Evolutionary conservation across 202 grass and related monocot species (phyloP), one percentile per base, ranked within the genome.

Genomic region (Schoenoplectus tabernaemontani): DNA sequence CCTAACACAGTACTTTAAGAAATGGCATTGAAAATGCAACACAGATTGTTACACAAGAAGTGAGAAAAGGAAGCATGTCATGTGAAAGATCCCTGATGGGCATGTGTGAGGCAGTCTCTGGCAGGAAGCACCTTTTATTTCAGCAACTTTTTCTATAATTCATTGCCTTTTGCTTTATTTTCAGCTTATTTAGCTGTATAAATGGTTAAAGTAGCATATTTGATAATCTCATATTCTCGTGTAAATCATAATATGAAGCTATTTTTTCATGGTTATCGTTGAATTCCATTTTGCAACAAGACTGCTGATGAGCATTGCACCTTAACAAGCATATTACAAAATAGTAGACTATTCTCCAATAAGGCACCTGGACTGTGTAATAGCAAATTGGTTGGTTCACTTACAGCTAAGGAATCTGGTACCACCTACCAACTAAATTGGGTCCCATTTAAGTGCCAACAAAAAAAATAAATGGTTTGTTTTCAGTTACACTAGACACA

Each of bases 381-480:
- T 51, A 46, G 64, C 51, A 41, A 80, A 64, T 28, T 47, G 57
- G n/a, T n/a, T n/a, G n/a, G 48, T 51, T 59, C 42, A 38, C 20
- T 19, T 80, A 80, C 77, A 80, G 77, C 37, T 80, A 80, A 80
- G 59, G 26, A 64, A 64, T 61, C 60, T 12, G 77, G 77, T 80
- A 80, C 77, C 57, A 80, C 70, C 77, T 63, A 80, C 77, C 77
- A 80, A 26, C 77, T 80, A 80, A 61, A 43, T 38, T 64, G 59
- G 77, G 77, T 32, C 77, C 77, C 60, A 47, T 11, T 64, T 64
- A 30, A 64, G 77, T 80, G 58, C 59, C 77, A 63, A 64, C 77
- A 46, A 74, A 53, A 32, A n/a, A 80, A 78, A 24, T 64, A 19
- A 80, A 80, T 64, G 37, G 60, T 32, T 80, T 51, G 56, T 3